Base-by-base conservation (phyloP, 768 basidiomycete species). In the Tricholoma bakamatsutake region DNA sequence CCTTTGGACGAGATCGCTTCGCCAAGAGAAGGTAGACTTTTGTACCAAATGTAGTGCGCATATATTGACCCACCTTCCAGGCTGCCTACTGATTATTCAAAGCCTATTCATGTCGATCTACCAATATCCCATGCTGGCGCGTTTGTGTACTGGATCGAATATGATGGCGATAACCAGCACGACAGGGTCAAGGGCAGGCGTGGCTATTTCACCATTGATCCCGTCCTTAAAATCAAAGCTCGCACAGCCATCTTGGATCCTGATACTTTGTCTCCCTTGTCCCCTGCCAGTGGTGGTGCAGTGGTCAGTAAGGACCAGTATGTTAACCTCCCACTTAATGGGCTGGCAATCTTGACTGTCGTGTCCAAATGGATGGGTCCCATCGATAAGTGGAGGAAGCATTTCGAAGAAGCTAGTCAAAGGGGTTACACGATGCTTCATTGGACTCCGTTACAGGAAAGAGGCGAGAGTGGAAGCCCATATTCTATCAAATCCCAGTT, bases 281-380 rank as follows among this genome's bases (percentile, higher is more conserved):
- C 81, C 6, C 74, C 82, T 17, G 66, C 71, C 8, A 69, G 78
- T 17, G 77, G 79, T 13, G 88, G 86, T 6, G 79, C 77, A 5
- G 67, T 67, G 2, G 28, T 71, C 17, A 66, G 90, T 56, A 64
- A 74, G 46, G 68, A 79, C 7, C 73, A 83, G 50, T 68, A 73
- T 48, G 76, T 89, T 59, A 78, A 89, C 61, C 74, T 98, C 15
- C 88, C 93, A 1, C 79, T 98, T 42, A 89, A 97, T 67, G 93
- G 90, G 13, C 78, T 99, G 7, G 82, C 88, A 33, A 87, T 98
- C 64, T 75, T 98, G 54, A 94, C 91, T 4, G 78, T 96, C 37
- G 85, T 99, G 45, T 96, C 94, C 1, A 99, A 99, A 69, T 99
- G 97, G 97, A 97, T 98, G 92, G 96, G 95, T 1, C 80, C 87